Evolutionary conservation across 805 yeast genomes (phyloP).

Genomic region (Pichia ethanolica): DNA sequence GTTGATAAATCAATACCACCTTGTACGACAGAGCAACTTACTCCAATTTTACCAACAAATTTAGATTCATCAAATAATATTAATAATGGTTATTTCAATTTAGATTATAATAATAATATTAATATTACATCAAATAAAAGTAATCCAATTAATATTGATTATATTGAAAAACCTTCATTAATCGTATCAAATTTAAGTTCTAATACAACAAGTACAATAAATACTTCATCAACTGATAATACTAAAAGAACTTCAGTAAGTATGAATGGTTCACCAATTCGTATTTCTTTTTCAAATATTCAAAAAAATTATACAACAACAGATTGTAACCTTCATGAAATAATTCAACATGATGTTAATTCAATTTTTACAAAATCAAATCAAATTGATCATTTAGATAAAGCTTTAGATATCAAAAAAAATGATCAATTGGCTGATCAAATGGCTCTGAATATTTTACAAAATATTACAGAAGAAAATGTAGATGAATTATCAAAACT

Average conservation of each 20-base stretch:
- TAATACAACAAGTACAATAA: slow-evolving; percentile 5
- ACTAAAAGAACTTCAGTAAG: background rate
- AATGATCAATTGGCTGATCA: slow-evolving; percentile 29
- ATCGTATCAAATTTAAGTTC: slow-evolving; percentile 12
- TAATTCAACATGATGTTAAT: slow-evolving; percentile 11
- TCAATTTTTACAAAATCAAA: slow-evolving; percentile 25
- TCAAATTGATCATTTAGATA: slow-evolving; percentile 29
- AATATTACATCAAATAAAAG: too few relatives aligned
- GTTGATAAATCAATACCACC: slow-evolving; percentile 23
- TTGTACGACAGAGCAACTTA: slow-evolving; percentile 22
- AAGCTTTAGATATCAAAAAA: slow-evolving; percentile 16
- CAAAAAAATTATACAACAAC: background rate
- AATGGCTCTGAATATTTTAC: slow-evolving; percentile 28
- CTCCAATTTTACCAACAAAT: slow-evolving; percentile 19
- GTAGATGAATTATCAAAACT: slow-evolving; percentile 24
- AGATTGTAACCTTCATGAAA: background rate
- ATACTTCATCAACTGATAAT: background rate
- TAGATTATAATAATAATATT: too few relatives aligned
- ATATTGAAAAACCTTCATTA: background rate
- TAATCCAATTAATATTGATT: background rate
- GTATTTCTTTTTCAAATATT: background rate
- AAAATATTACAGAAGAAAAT: slow-evolving; percentile 25
- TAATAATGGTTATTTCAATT: background rate
- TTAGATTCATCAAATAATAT: background rate
- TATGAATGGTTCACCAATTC: background rate